Conservation (phyloP, 2,329 filamentous ascomycete species). For the Fusarium proliferatum region DNA sequence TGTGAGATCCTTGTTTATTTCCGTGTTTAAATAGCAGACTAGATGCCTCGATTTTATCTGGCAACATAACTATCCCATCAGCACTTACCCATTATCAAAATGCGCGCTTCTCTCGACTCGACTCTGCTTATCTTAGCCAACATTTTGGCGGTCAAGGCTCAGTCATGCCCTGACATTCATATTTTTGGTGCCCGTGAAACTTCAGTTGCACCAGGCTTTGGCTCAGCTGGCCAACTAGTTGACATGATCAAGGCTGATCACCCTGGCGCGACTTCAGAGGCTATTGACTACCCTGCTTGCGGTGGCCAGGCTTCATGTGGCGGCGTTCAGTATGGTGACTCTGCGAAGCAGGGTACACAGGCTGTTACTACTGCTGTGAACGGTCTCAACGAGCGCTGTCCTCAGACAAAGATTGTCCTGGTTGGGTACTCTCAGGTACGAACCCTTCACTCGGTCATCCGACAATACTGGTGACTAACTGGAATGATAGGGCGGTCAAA, state of each 20-base stretch:
- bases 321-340: conserved; percentile 68
- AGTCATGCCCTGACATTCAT: conserved; percentile 55
- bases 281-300: conserved; percentile 70
- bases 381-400: conserved; percentile 65
- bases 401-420: conserved; percentile 66
- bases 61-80: neutral
- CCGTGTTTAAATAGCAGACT: neutral
- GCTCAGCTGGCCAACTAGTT: conserved; percentile 61
- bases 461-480: rapidly evolving
- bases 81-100: neutral
- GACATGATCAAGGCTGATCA: conserved; percentile 61
- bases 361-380: conserved; percentile 71
- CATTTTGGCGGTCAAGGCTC: conserved; percentile 10
- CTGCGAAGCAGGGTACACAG: conserved; percentile 65
- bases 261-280: conserved; percentile 63
- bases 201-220: conserved; percentile 63
- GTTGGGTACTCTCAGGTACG: conserved; percentile 69
- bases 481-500: conserved; percentile 64
- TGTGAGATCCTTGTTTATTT: neutral
- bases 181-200: conserved; percentile 62
- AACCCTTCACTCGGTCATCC: rapidly evolving
- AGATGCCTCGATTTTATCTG: rapidly evolving
- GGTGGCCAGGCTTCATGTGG: conserved; percentile 70
- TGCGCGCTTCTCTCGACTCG: conserved; percentile 19
- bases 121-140: conserved; percentile 19